Percentiles rank a stretch among this genome's conserved stretches.
Conservation (phyloP, 768 basidiomycete species). For the Mycena chlorophos region DNA sequence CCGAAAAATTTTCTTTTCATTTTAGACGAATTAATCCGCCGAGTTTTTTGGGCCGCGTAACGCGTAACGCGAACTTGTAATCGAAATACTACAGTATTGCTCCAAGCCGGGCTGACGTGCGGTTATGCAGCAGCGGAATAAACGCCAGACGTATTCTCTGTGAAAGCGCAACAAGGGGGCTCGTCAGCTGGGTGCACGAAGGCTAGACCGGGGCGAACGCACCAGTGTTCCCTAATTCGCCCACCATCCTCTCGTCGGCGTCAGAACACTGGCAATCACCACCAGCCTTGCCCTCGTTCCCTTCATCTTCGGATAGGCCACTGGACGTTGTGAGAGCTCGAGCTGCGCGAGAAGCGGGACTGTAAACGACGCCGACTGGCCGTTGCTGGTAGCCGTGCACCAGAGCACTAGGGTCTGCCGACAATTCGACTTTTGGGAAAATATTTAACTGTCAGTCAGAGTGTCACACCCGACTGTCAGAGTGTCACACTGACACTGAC, state of each 20-base stretch:
- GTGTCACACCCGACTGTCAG: conserved; percentile 8
- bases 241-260: conserved; percentile 8
- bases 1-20: too few species aligned
- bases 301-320: conserved; percentile 1
- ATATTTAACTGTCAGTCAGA: conserved; percentile 13
- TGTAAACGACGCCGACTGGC: conserved; percentile 7
- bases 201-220: not conserved
- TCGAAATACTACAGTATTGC: too few species aligned
- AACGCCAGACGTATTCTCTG: conserved; percentile 3
- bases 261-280: conserved; percentile 9
- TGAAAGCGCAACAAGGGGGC: not conserved
- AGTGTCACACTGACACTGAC: conserved; percentile 1
- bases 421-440: conserved; percentile 10
- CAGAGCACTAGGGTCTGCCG: conserved; percentile 7
- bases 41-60: too few species aligned
- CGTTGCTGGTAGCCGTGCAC: conserved; percentile 5
- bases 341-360: conserved; percentile 1
- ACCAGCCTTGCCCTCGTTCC: not conserved
- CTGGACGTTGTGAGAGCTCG: not conserved
- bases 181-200: not conserved
- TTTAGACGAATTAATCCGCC: too few species aligned
- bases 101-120: not conserved
- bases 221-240: not conserved
- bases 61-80: too few species aligned
- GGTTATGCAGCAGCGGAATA: too few species aligned